Evolutionary conservation across 208 protist species (phyloP).

Genomic region (Acanthamoeba sp.): DNA sequence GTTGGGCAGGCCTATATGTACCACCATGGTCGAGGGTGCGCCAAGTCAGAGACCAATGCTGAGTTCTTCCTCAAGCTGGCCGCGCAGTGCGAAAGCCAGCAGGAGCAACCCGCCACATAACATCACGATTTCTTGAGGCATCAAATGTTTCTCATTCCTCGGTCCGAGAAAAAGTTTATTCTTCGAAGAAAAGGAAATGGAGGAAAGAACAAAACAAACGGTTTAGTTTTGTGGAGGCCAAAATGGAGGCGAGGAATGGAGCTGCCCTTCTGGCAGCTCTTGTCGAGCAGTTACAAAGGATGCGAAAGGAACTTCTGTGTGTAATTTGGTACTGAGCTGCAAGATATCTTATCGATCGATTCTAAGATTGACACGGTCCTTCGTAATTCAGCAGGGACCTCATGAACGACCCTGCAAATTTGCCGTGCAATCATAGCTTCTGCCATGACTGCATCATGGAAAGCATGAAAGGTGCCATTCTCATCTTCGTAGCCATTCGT

Average conservation of each 20-base stretch:
- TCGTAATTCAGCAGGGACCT: not conserved
- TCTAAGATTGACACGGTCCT: not conserved
- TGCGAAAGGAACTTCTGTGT: not conserved
- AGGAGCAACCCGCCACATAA: not conserved
- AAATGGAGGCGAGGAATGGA: not conserved
- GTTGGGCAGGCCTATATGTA: not conserved
- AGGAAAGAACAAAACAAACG: not conserved
- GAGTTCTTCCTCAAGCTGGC: slow-evolving; percentile 55
- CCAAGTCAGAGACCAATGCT: slow-evolving; percentile 29
- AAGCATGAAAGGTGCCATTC: not conserved
- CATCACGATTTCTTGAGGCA: too few species aligned
- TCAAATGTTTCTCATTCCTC: too few species aligned
- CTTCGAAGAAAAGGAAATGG: too few species aligned
- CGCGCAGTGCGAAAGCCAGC: not conserved
- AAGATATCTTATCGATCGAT: not conserved
- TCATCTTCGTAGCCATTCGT: too few species aligned
- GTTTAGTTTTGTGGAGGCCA: not conserved
- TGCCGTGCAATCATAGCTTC: slow-evolving; percentile 9
- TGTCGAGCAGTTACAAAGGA: not conserved
- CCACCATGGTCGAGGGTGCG: not conserved
- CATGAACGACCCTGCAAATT: not conserved
- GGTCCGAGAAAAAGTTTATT: too few species aligned
- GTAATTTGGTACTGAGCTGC: not conserved
- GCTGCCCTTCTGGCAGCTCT: not conserved
- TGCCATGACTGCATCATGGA: slow-evolving; percentile 14